phyloP scores from a whole-genome alignment of 1,139 yeast genomes.

The Diutina ranongensis region DNA sequence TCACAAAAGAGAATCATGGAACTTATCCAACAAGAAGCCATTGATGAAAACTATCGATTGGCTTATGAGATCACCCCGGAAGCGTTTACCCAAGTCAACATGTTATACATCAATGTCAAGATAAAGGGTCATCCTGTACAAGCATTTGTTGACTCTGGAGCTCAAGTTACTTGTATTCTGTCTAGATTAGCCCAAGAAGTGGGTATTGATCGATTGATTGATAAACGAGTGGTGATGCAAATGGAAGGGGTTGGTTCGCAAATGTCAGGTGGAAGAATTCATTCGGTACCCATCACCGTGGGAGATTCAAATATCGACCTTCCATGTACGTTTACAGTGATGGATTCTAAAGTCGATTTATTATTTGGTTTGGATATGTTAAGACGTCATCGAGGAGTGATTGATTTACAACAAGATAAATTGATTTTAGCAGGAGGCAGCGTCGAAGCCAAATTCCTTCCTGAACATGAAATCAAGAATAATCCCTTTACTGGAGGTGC shows the following conservation, averaged over 20 bases:
- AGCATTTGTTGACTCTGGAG: conserved; percentile 96
- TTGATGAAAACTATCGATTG: conserved; percentile 64
- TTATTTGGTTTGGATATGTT: conserved; percentile 70
- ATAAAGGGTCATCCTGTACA: conserved; percentile 74
- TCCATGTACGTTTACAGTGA: conserved; percentile 75
- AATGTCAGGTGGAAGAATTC: conserved; percentile 71
- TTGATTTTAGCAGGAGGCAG: conserved; percentile 50
- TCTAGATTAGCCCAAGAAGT: conserved; percentile 66
- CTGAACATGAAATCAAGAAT: conserved; percentile 61
- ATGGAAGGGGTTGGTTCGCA: conserved; percentile 89
- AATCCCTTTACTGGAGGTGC: conserved; percentile 8
- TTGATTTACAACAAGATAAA: conserved; percentile 62
- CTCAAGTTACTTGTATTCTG: conserved; percentile 78
- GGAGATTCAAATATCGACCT: conserved; percentile 39
- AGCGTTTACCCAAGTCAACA: conserved; percentile 66
- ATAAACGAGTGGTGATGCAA: conserved; percentile 65
- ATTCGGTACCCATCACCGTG: conserved; percentile 76
- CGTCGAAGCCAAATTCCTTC: conserved; percentile 56
- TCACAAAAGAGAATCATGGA: conserved; percentile 60
- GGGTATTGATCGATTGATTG: conserved; percentile 66
- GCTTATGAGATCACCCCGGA: conserved; percentile 90
- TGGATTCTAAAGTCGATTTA: conserved; percentile 66
- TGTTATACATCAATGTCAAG: conserved; percentile 70
- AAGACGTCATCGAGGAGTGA: conserved; percentile 73
- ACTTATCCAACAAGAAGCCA: conserved; percentile 53